Conservation (phyloP, 768 basidiomycete species). For the Tephrocybe sp. region DNA sequence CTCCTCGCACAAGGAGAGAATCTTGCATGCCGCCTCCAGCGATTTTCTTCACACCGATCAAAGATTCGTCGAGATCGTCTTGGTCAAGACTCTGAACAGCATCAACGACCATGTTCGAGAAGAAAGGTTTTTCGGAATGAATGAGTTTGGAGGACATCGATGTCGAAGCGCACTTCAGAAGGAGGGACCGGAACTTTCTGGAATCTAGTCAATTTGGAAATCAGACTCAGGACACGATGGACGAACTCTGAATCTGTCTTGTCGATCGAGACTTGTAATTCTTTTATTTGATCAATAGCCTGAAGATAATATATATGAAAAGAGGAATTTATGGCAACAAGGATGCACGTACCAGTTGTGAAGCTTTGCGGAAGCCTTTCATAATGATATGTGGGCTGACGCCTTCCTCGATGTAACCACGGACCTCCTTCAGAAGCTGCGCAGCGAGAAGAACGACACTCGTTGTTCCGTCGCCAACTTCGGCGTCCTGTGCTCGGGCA, state of each 20-base stretch:
- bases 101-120: constrained; percentile 98
- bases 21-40: constrained; percentile 98
- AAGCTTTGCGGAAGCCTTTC: constrained; percentile 90
- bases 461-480: constrained; percentile 98
- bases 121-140: constrained; percentile 98
- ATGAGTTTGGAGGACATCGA: constrained; percentile 99
- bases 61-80: constrained; percentile 88
- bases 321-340: constrained; percentile 6
- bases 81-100: constrained; percentile 92
- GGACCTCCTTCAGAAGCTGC: constrained; percentile 90
- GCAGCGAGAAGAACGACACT: constrained; percentile 93
- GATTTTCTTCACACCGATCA: constrained; percentile 98
- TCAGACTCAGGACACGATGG: constrained; percentile 7
- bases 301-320: constrained; percentile 24
- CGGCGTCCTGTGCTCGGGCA: constrained; percentile 96
- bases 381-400: constrained; percentile 97
- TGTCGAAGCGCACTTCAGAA: constrained; percentile 95
- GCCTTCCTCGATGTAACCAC: constrained; percentile 91
- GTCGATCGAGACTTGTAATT: constrained; percentile 87
- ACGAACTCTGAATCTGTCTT: constrained; percentile 87
- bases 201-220: constrained; percentile 13
- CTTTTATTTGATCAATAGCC: constrained; percentile 85
- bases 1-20: constrained; percentile 83
- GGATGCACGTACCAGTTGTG: constrained; percentile 64
- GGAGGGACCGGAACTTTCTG: constrained; percentile 90